phyloP scores from a whole-genome alignment of 2,329 filamentous ascomycete genomes.

The Diaporthe sp. region DNA sequence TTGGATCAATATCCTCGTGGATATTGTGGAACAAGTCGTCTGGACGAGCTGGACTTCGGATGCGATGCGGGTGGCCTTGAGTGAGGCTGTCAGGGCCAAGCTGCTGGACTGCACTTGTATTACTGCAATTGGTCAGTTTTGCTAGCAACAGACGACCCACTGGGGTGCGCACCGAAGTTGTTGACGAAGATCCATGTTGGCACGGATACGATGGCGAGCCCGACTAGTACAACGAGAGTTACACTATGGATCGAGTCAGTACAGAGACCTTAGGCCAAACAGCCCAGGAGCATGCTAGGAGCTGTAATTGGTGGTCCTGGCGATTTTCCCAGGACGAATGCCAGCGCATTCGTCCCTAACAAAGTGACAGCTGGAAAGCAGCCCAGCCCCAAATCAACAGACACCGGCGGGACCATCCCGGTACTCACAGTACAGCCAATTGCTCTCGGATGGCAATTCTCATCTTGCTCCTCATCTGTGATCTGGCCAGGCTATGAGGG shows the following conservation, averaged over 20 bases:
- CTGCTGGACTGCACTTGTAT: slow-evolving; percentile 68
- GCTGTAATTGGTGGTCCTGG: background rate
- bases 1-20: slow-evolving; percentile 76
- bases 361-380: background rate
- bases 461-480: slow-evolving; percentile 66
- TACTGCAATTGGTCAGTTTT: slow-evolving; percentile 49
- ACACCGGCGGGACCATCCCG: background rate
- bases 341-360: background rate
- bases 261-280: background rate
- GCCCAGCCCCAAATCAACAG: too few relatives aligned
- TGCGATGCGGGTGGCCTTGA: slow-evolving; percentile 86
- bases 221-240: slow-evolving; percentile 79
- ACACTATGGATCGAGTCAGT: slow-evolving; percentile 58
- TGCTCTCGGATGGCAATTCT: slow-evolving; percentile 90
- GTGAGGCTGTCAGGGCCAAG: slow-evolving; percentile 83
- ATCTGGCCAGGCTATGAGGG: slow-evolving; percentile 49
- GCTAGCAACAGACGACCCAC: too few relatives aligned
- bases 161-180: slow-evolving; percentile 52
- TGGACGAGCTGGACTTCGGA: slow-evolving; percentile 85
- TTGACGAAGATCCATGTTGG: slow-evolving; percentile 77
- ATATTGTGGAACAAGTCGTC: slow-evolving; percentile 79
- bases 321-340: background rate
- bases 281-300: background rate
- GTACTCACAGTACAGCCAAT: slow-evolving; percentile 74
- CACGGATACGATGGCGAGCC: slow-evolving; percentile 83